Evolutionary conservation across 1,284 basidiomycete species (phyloP).

Genomic region (Sutorius eximius): DNA sequence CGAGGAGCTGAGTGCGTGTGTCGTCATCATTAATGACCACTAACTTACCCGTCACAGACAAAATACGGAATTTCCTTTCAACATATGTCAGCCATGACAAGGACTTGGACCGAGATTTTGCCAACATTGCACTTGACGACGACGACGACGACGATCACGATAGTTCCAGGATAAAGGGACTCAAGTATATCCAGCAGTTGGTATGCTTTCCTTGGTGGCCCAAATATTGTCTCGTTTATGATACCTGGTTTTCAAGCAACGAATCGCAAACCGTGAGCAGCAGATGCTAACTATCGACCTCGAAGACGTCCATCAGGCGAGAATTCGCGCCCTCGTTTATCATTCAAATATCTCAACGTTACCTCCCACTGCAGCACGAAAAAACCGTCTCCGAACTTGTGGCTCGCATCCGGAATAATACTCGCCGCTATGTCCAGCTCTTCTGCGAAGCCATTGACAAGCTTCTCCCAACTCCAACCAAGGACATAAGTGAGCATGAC

Average conservation of each 20-base stretch:
- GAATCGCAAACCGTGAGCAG: conserved; percentile 90
- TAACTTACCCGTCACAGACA: conserved; percentile 43
- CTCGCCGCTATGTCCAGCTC: conserved; percentile 87
- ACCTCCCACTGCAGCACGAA: conserved; percentile 51
- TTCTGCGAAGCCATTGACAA: conserved; percentile 92
- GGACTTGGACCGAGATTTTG: conserved; percentile 68
- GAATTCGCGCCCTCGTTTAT: conserved; percentile 21
- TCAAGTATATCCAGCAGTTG: conserved; percentile 91
- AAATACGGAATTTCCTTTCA: conserved; percentile 69
- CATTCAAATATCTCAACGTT: neutral
- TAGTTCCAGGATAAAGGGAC: conserved; percentile 41
- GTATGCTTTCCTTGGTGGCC: conserved; percentile 47
- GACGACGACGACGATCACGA: conserved; percentile 44
- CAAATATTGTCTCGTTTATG: conserved; percentile 33
- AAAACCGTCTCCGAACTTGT: conserved; percentile 68
- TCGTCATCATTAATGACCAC: conserved; percentile 35
- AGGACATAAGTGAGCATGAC: conserved; percentile 84
- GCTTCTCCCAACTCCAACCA: conserved; percentile 82
- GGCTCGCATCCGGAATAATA: conserved; percentile 77
- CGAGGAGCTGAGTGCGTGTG: conserved; percentile 46
- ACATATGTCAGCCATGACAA: conserved; percentile 65
- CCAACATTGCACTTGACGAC: conserved; percentile 68
- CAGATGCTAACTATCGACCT: conserved; percentile 81
- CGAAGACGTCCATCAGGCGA: conserved; percentile 73
- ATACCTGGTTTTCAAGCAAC: conserved; percentile 58